Conservation (phyloP, 441 rosid species). For the Mallotus repandus region DNA sequence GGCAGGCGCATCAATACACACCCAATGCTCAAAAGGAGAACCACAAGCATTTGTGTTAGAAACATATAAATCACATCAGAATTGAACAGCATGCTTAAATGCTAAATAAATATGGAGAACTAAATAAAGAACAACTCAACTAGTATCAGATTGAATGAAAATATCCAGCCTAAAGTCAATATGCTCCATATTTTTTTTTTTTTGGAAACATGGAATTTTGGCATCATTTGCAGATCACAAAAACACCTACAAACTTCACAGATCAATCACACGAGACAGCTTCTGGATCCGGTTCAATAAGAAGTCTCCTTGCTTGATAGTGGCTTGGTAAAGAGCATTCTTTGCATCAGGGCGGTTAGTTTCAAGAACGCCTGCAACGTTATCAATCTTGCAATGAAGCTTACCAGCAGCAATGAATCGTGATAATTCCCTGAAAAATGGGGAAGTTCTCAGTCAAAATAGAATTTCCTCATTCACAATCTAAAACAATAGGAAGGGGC, state of each 20-base stretch:
- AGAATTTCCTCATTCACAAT: background rate
- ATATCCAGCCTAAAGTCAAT: conserved; percentile 5
- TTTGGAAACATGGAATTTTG: conserved; percentile 13
- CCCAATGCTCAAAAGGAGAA: background rate
- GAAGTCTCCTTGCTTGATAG: conserved; percentile 98
- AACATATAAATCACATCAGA: background rate
- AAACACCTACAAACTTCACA: conserved; percentile 38
- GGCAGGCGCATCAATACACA: background rate
- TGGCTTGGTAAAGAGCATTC: conserved; percentile 96
- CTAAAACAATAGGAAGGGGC: background rate
- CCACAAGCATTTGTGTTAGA: background rate
- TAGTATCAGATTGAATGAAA: conserved; percentile 6
- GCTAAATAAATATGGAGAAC: conserved; percentile 4
- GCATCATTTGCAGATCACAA: conserved; percentile 11
- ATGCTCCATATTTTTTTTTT: conserved; percentile 5
- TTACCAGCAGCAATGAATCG: conserved; percentile 95
- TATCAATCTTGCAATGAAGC: conserved; percentile 98
- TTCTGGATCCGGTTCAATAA: conserved; percentile 93
- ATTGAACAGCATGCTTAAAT: conserved; percentile 4
- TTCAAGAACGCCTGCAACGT: conserved; percentile 98
- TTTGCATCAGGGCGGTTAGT: conserved; percentile 95
- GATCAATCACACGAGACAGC: conserved; percentile 93
- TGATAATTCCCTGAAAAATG: conserved; percentile 75
- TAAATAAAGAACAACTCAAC: background rate
- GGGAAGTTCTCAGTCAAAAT: background rate